These are phyloP conservation scores for Avena eriantha DNA, from an alignment of 176 grass and related monocot species.

Conservation along the genomic window DNA sequence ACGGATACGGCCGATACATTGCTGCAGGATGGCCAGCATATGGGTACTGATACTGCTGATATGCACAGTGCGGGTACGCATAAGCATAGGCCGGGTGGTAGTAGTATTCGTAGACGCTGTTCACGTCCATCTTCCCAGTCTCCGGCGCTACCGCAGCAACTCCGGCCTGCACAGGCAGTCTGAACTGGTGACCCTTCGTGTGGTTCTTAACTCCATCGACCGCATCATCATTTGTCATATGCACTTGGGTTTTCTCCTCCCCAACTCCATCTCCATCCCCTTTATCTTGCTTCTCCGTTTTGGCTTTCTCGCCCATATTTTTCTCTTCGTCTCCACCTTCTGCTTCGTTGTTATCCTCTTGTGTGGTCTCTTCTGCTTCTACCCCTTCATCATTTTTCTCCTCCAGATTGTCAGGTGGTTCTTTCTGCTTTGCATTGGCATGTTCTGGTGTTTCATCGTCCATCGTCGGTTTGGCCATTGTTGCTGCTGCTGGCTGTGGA, in stretches of 20 bases:
- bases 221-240: not conserved
- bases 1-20: conserved; percentile 9
- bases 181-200: conserved; percentile 14
- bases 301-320: not conserved
- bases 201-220: not conserved
- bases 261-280: not conserved
- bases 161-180: not conserved
- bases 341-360: not conserved
- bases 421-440: not conserved
- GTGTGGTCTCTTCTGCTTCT: not conserved
- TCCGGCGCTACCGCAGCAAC: conserved; percentile 28
- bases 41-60: not conserved
- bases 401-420: not conserved
- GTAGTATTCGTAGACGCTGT: not conserved
- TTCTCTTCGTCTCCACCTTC: not conserved
- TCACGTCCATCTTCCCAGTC: not conserved
- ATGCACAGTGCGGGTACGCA: not conserved
- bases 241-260: not conserved
- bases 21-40: not conserved
- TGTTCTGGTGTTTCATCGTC: not conserved
- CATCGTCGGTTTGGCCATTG: no score
- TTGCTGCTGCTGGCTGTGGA: no score
- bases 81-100: conserved; percentile 11
- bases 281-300: not conserved
- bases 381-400: not conserved